These are phyloP conservation scores for Raffaelea deltoideospora DNA, from an alignment of 2,329 filamentous ascomycete species.

Conservation along the genomic window DNA sequence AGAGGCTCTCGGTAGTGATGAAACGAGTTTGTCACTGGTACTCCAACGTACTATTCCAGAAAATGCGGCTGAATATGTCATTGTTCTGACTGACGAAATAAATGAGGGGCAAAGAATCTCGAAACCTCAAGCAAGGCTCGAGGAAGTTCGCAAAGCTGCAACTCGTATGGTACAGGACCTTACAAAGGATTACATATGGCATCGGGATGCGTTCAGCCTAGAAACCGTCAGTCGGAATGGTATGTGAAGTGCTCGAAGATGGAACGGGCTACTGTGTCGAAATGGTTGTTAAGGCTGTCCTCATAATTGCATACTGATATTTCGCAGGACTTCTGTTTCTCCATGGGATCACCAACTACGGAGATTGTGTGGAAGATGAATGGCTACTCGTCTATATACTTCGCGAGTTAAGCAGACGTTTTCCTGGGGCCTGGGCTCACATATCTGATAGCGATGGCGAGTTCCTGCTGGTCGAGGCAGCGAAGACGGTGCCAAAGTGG, in stretches of 20 bases:
- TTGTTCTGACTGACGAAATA: constrained; percentile 41
- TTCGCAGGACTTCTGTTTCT: constrained; percentile 50
- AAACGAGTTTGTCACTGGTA: no score
- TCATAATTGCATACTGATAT: no score
- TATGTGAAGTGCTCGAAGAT: no score
- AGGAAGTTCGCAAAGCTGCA: constrained; percentile 55
- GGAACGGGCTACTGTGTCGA: neutral
- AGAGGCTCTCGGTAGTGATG: no score
- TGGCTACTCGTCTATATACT: constrained; percentile 91
- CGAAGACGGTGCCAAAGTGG: constrained; percentile 77
- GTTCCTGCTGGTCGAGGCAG: constrained; percentile 87
- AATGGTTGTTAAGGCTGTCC: neutral
- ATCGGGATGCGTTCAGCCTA: constrained; percentile 67
- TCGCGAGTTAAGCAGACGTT: constrained; percentile 60
- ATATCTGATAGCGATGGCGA: constrained; percentile 84
- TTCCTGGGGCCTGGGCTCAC: constrained; percentile 64
- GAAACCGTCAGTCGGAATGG: constrained; percentile 45
- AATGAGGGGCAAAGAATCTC: constrained; percentile 27
- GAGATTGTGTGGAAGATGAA: constrained; percentile 91
- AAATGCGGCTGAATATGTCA: constrained; percentile 71
- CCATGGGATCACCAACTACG: constrained; percentile 68
- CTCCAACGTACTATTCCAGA: constrained; percentile 49
- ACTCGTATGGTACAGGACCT: constrained; percentile 45
- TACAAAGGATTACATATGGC: constrained; percentile 88
- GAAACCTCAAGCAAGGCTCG: constrained; percentile 49